Conservation (phyloP, 2,329 filamentous ascomycete species). For the Phoma sp. region DNA sequence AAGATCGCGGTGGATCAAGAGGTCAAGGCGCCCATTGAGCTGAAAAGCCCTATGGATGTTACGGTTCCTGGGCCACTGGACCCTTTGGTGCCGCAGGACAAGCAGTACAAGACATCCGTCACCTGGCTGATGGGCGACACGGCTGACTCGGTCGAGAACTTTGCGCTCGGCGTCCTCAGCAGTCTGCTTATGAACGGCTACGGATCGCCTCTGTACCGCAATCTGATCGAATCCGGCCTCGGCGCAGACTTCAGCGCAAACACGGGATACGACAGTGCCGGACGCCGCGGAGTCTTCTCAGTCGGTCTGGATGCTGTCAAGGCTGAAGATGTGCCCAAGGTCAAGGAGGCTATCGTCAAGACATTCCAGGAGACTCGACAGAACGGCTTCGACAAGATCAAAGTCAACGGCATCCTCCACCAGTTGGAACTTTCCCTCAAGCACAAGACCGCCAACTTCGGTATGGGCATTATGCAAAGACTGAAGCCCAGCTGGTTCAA, state of each 20-base stretch:
- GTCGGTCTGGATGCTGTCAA: conserved; percentile 90
- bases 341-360: conserved; percentile 75
- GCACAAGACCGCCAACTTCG: conserved; percentile 96
- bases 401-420: conserved; percentile 92
- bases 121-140: conserved; percentile 92
- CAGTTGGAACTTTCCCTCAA: conserved; percentile 92
- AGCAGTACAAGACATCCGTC: conserved; percentile 91
- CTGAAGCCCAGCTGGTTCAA: conserved; percentile 95
- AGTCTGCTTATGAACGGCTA: conserved; percentile 91
- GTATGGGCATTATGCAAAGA: conserved; percentile 86
- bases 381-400: conserved; percentile 84
- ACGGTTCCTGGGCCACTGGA: conserved; percentile 83
- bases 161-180: conserved; percentile 81
- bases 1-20: conserved; percentile 72
- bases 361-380: conserved; percentile 73
- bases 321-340: conserved; percentile 75
- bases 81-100: conserved; percentile 81
- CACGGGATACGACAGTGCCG: conserved; percentile 84
- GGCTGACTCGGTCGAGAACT: conserved; percentile 83
- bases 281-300: conserved; percentile 81
- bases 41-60: conserved; percentile 72
- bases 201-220: conserved; percentile 89
- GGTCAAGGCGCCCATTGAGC: conserved; percentile 76
- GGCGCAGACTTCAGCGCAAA: conserved; percentile 96
- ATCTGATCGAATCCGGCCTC: conserved; percentile 85